Evolutionary conservation across 768 basidiomycete genomes (phyloP).

Genomic region (Termitomyces sp.): DNA sequence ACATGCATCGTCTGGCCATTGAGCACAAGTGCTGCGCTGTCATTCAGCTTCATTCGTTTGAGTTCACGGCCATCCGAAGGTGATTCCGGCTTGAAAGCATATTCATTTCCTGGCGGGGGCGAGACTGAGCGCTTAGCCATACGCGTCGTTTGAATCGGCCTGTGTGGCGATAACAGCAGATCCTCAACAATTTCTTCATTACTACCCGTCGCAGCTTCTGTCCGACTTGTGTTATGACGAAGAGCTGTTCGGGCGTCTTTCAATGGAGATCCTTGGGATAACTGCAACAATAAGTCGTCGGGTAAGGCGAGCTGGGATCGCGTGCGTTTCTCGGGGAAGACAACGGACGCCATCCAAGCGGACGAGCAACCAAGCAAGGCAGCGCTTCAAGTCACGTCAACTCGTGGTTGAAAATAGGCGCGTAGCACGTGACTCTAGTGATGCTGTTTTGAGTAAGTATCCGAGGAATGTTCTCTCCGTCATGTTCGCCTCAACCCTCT

Average conservation of each 20-base stretch:
- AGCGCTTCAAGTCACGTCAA: conserved; percentile 5
- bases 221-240: conserved; percentile 13
- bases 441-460: too few species aligned
- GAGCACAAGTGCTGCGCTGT: conserved; percentile 1
- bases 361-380: neutral
- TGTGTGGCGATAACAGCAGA: conserved; percentile 38
- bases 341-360: neutral
- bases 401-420: conserved; percentile 20
- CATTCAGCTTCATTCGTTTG: conserved; percentile 31
- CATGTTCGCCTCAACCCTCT: conserved; percentile 9
- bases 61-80: conserved; percentile 24
- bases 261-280: conserved; percentile 45
- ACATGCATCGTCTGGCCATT: conserved; percentile 10
- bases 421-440: conserved; percentile 20
- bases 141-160: conserved; percentile 15
- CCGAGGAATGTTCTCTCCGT: neutral
- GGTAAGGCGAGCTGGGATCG: conserved; percentile 48
- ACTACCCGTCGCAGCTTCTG: neutral
- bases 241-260: conserved; percentile 41
- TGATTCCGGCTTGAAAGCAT: conserved; percentile 16
- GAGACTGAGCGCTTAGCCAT: conserved; percentile 36
- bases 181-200: conserved; percentile 17
- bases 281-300: conserved; percentile 34
- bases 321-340: conserved; percentile 32
- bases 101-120: conserved; percentile 26